Evolutionary conservation across 331 rosid genomes (phyloP), one percentile per base, ranked within the genome.

Genomic region (Cydonia oblonga): DNA sequence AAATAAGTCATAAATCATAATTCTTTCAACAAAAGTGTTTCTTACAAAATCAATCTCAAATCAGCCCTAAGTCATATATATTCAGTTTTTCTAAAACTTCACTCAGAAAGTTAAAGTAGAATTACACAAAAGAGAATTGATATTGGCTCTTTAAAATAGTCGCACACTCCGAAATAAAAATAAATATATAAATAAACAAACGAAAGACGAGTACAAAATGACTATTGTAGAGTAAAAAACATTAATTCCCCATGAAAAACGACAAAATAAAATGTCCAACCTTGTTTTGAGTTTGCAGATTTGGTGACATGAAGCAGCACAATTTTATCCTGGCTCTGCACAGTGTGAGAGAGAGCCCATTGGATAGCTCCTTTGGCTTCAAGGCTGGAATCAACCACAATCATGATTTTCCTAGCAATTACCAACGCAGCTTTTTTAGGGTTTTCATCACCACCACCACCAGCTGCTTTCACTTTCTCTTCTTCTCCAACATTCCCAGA

Each of bases 291-390:
- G 60, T 88, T 80, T 26, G 89, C 81, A 68, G 95, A 81, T 72
- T 83, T 93, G 49, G 72, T 88, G 3, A 95, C 93, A 83, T 84
- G 90, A 59, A 91, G 96, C 68, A 91, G 96, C 74, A 89, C 65
- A 18, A 95, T 66, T 18, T 73, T 78, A 68, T 95, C 98, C 57
- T 95, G 96, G 81, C 68, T 88, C 82, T 87, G 96, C 73, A 91
- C 83, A 11, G 96, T 84, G 75, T 95, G 96, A 77, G 98, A 83
- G 35, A 91, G 90, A 30, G 96, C 96, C 98, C 96, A 91, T 76
- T 95, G 97, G 29, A 95, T 76, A 62, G 96, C 97, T 58, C 85
- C 84, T 15, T 91, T 90, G 19, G 97, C 96, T 84, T 88, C 97
- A 70, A 87, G 57, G 78, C 93, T 91, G 13, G 98, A 95, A 82